Percentiles rank a stretch among this genome's conserved stretches.
phyloP scores from a whole-genome alignment of 768 basidiomycete species.

The Amanita fuliginea region DNA sequence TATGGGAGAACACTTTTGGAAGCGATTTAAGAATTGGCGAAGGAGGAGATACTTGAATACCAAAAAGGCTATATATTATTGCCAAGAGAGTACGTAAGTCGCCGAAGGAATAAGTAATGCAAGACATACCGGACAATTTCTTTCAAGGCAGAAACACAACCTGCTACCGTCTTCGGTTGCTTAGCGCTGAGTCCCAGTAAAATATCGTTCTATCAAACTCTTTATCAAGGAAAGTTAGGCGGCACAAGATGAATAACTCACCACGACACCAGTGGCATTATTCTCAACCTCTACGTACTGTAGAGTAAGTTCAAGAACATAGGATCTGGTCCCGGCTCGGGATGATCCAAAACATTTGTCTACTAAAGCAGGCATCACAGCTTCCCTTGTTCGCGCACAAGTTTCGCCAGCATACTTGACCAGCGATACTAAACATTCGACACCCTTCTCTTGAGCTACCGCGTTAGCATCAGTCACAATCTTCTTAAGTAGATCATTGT shows the following conservation, averaged over 20 bases:
- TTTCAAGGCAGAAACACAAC: conserved; percentile 63
- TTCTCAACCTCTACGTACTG: conserved; percentile 96
- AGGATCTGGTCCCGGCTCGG: conserved; percentile 80
- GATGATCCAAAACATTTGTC: conserved; percentile 94
- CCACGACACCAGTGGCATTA: conserved; percentile 75
- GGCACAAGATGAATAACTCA: conserved; percentile 32
- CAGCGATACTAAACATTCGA: conserved; percentile 78
- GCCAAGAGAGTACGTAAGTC: background rate
- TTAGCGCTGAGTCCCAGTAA: conserved; percentile 82
- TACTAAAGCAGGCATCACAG: conserved; percentile 82
- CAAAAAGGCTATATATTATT: conserved; percentile 59
- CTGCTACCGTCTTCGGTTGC: conserved; percentile 89
- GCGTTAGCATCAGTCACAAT: conserved; percentile 87
- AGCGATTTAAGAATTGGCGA: conserved; percentile 77
- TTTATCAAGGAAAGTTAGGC: conserved; percentile 4
- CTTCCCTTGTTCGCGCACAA: conserved; percentile 68
- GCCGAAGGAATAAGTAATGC: background rate
- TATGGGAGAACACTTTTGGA: conserved; percentile 90
- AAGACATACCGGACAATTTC: conserved; percentile 71
- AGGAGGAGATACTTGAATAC: conserved; percentile 60
- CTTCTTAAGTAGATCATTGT: conserved; percentile 72
- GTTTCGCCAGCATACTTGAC: conserved; percentile 90
- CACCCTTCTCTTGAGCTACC: conserved; percentile 95
- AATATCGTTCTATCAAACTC: conserved; percentile 49
- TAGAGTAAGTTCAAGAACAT: conserved; percentile 74